Conservation (phyloP, 768 basidiomycete species). For the Hysterangium stoloniferum region DNA sequence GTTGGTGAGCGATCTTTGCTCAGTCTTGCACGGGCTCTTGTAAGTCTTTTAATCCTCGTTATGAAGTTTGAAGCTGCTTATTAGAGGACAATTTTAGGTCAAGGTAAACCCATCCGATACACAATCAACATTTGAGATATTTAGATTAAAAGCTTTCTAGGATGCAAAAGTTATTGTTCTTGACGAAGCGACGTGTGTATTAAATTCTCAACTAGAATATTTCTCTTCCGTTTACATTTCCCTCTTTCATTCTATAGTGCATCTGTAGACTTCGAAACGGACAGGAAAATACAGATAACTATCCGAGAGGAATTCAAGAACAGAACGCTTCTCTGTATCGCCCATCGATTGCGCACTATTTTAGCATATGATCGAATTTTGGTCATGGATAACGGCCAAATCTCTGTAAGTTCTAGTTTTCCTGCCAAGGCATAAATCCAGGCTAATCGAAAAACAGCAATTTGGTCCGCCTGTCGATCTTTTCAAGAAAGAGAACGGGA, state of each 20-base stretch:
- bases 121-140: neutral
- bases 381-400: conserved; percentile 56
- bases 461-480: conserved; percentile 32
- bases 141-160: conserved; percentile 26
- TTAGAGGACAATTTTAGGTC: conserved; percentile 17
- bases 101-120: conserved; percentile 22
- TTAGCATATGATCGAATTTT: conserved; percentile 59
- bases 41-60: conserved; percentile 32
- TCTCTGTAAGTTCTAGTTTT: conserved; percentile 37
- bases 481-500: conserved; percentile 23
- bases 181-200: conserved; percentile 31
- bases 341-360: conserved; percentile 44
- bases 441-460: conserved; percentile 14
- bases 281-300: conserved; percentile 46
- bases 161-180: conserved; percentile 30
- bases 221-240: neutral
- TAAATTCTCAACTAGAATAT: too few species aligned
- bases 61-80: conserved; percentile 32
- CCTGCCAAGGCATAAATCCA: neutral
- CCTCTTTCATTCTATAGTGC: conserved; percentile 22
- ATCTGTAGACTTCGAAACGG: conserved; percentile 40
- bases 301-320: conserved; percentile 38
- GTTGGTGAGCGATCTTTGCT: conserved; percentile 42
- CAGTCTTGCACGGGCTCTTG: conserved; percentile 45
- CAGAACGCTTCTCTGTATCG: conserved; percentile 46